Base-by-base conservation (phyloP, 345 rosid species). In the Ceriops tagal region DNA sequence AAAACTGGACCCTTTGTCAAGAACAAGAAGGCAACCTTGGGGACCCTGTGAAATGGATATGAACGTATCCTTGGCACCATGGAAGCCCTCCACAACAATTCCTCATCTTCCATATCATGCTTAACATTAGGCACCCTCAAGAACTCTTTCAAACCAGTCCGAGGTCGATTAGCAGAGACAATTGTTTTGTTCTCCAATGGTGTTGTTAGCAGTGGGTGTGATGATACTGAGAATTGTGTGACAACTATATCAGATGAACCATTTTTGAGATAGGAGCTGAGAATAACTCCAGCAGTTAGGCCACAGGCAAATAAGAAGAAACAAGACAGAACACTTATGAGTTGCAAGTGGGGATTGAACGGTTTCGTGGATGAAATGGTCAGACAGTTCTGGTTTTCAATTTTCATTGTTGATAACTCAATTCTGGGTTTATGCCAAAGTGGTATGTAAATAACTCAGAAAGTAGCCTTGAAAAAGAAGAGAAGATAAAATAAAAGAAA, bases 11-110 rank as follows among this genome's bases (percentile, higher is more conserved):
- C 87, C 51, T 58, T 74, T 3, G 89, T 83, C 86, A 92, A 70
- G 80, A 89, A 92, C 93, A 92, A 69, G 77, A 92, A 92, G 0
- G 93, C 97, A 62, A 92, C 85, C 61, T 89, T 92, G 5, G 78
- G 78, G 19, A 75, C 74, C 26, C 28, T 68, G 2, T 78, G 64
- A 65, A 79, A 85, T 28, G 93, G 96, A 60, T 71, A 81, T 16
- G 67, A 55, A 0, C 5, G 37, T 30, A 81, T 80, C 62, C 53
- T 66, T 0, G 91, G 88, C 1, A 75, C 70, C 85, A 82, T 71
- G 10, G 79, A 70, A 58, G 87, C 89, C 62, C 73, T 87, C 79
- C 63, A 62, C 13, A 85, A 67, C 81, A 92, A 79, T 71, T 87
- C 92, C 26, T 83, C 79, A 57, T 91, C 96, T 35, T 70, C 82